Conservation (phyloP, 2,329 filamentous ascomycete genomes). For the Colletotrichum sansevieriae region DNA sequence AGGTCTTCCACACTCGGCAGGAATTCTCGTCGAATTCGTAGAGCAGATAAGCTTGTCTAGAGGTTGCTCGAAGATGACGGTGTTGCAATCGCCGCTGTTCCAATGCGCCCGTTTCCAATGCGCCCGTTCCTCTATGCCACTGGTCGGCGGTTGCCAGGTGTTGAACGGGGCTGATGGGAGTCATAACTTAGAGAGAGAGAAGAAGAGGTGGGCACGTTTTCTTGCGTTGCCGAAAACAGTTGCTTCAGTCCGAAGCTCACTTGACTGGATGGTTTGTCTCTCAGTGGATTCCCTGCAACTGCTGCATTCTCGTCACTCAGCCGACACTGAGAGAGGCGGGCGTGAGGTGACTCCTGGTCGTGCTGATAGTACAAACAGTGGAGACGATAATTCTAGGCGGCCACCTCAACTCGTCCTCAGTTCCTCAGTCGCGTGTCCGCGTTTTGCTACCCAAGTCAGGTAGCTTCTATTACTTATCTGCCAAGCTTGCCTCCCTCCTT, state of each 20-base stretch:
- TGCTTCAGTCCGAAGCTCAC: neutral
- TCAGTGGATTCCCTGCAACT: constrained; percentile 17
- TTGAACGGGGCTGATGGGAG: constrained; percentile 25
- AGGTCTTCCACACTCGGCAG: constrained; percentile 7
- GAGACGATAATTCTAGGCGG: constrained; percentile 1
- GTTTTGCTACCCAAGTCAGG: too few species aligned
- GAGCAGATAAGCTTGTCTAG: constrained; percentile 10
- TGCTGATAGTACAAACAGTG: constrained; percentile 23
- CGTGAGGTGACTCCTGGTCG: constrained; percentile 22
- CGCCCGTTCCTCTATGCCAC: constrained; percentile 10
- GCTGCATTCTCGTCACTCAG: constrained; percentile 8
- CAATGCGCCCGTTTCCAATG: neutral
- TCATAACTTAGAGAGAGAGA: constrained; percentile 16
- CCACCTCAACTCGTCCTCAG: constrained; percentile 8
- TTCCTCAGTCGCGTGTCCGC: neutral
- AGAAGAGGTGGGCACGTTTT: neutral
- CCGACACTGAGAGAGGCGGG: constrained; percentile 7
- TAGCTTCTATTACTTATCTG: too few species aligned
- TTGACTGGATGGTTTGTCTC: constrained; percentile 12
- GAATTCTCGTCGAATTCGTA: constrained; percentile 2
- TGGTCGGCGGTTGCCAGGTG: constrained; percentile 32
- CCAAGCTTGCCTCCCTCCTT: too few species aligned
- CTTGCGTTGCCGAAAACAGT: neutral
- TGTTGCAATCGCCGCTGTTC: constrained; percentile 17
- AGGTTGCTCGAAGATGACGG: constrained; percentile 5